Conservation (phyloP, 257 asterid species). For the Solanum lycopersicoides region DNA sequence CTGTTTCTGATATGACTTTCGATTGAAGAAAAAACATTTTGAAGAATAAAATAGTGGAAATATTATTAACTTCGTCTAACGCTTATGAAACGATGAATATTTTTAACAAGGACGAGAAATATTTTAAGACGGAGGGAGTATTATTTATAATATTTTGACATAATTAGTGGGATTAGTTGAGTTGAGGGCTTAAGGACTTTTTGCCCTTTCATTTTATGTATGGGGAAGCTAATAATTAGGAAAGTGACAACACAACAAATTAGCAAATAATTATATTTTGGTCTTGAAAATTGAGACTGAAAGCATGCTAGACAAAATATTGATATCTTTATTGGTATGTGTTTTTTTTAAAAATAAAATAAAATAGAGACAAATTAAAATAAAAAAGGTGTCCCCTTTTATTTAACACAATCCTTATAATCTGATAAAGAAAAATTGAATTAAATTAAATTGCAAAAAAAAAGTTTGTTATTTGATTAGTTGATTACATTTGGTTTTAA, state of each 20-base stretch:
- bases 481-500: neutral
- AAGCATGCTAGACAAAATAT: neutral
- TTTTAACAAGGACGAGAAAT: neutral
- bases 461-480: neutral
- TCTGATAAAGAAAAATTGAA: neutral
- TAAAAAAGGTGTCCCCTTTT: neutral
- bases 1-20: rapidly evolving
- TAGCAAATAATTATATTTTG: neutral
- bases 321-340: neutral
- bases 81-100: neutral
- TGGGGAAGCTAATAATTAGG: neutral
- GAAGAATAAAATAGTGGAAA: neutral
- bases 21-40: neutral
- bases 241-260: slow-evolving; percentile 1
- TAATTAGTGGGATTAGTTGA: neutral
- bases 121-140: neutral
- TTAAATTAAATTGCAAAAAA: neutral
- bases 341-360: neutral
- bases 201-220: neutral
- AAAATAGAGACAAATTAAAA: neutral
- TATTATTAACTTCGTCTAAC: neutral
- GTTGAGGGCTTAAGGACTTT: neutral
- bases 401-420: neutral
- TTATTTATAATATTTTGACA: neutral
- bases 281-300: neutral